phyloP scores from a whole-genome alignment of 169 alveolate genomes.

The Toxoplasma gondii region DNA sequence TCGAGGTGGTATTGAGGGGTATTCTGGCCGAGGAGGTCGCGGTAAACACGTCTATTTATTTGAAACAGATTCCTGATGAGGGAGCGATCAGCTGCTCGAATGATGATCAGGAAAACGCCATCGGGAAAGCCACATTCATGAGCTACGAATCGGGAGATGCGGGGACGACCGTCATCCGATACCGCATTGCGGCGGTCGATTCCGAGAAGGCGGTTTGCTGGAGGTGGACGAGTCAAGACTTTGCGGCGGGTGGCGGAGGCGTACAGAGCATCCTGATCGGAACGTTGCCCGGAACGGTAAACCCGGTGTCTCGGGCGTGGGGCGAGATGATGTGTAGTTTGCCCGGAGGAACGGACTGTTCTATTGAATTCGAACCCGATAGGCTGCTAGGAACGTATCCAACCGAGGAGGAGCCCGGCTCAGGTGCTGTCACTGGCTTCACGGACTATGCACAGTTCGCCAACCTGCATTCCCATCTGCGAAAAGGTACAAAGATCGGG shows the following conservation, averaged over 20 bases:
- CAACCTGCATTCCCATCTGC: neutral
- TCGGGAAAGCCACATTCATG: neutral
- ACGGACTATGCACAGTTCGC: neutral
- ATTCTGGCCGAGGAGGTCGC: neutral
- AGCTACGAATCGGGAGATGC: neutral
- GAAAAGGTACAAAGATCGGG: too few relatives aligned
- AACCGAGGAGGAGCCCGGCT: too few relatives aligned
- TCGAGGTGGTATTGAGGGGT: neutral
- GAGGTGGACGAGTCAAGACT: neutral
- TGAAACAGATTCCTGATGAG: neutral
- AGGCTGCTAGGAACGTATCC: neutral
- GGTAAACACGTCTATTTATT: neutral
- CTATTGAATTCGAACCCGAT: neutral
- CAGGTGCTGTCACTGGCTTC: neutral
- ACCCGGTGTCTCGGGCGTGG: neutral
- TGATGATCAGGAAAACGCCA: neutral
- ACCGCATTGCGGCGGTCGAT: neutral
- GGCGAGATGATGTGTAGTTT: neutral
- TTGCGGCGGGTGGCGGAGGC: neutral
- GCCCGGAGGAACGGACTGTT: neutral
- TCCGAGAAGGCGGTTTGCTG: conserved; percentile 5
- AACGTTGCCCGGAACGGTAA: neutral
- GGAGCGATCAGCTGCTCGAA: neutral
- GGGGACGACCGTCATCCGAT: neutral
- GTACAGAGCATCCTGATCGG: neutral